Conservation (phyloP, 2,329 filamentous ascomycete genomes). For the Alternaria postmessia region DNA sequence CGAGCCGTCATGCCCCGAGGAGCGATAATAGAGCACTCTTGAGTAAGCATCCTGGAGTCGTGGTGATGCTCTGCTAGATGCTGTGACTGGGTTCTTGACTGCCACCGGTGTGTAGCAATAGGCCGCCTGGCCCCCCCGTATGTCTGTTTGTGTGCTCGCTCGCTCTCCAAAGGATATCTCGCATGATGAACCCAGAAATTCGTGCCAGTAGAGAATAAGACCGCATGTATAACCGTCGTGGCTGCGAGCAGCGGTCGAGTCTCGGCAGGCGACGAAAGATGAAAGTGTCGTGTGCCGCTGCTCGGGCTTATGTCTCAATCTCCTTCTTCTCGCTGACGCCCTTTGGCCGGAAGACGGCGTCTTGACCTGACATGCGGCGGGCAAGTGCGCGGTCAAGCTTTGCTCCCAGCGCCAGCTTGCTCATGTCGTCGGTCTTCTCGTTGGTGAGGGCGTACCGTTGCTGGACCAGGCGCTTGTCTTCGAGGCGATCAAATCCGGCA, state of each 20-base stretch:
- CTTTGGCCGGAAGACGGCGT: constrained; percentile 79
- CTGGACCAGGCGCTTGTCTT: constrained; percentile 83
- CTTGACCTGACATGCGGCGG: constrained; percentile 85
- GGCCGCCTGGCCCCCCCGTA: neutral
- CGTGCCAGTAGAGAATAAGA: constrained; percentile 6
- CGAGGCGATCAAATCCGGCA: constrained; percentile 82
- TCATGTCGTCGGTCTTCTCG: constrained; percentile 82
- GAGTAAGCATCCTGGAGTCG: neutral
- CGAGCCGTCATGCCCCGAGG: neutral
- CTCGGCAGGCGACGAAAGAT: neutral
- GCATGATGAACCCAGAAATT: constrained; percentile 14
- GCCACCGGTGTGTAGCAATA: neutral
- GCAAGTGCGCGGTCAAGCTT: constrained; percentile 90
- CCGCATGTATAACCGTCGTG: constrained; percentile 3
- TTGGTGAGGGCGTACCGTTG: constrained; percentile 82
- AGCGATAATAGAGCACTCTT: neutral
- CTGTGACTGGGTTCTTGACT: neutral
- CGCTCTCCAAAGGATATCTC: constrained; percentile 16
- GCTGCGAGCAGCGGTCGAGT: constrained; percentile 18
- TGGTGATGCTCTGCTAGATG: neutral
- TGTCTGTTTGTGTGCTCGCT: neutral
- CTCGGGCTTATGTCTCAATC: constrained; percentile 32
- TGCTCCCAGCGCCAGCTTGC: constrained; percentile 86
- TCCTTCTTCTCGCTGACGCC: constrained; percentile 47
- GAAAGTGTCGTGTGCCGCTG: neutral